Evolutionary conservation across 2,329 filamentous ascomycete species (phyloP).

Genomic region (Fusarium paranaense): DNA sequence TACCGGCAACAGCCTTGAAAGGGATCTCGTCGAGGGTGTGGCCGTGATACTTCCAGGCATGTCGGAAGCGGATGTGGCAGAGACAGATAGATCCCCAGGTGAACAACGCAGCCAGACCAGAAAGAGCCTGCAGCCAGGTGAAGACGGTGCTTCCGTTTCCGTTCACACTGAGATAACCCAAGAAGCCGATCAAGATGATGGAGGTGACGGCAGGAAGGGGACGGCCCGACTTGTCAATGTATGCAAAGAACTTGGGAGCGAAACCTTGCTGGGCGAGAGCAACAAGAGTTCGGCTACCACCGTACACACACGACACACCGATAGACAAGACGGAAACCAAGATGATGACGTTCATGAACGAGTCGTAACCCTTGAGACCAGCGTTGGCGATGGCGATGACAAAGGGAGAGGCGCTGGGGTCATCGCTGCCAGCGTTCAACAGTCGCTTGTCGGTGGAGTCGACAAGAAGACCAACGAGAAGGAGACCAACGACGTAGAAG

Average conservation of each 20-base stretch:
- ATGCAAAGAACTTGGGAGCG: conserved; percentile 67
- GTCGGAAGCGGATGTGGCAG: conserved; percentile 76
- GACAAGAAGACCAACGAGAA: conserved; percentile 64
- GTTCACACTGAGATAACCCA: conserved; percentile 62
- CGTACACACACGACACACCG: conserved; percentile 69
- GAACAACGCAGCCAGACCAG: conserved; percentile 73
- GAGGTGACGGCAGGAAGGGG: conserved; percentile 63
- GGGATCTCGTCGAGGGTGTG: conserved; percentile 75
- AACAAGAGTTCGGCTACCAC: conserved; percentile 68
- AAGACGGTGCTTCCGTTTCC: conserved; percentile 64
- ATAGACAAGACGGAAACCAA: conserved; percentile 69
- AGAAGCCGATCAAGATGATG: conserved; percentile 61
- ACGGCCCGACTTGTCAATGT: conserved; percentile 68
- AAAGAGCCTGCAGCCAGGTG: conserved; percentile 74
- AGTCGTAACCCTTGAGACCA: conserved; percentile 62
- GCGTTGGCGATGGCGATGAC: conserved; percentile 68
- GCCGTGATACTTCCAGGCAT: conserved; percentile 71
- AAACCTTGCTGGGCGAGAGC: conserved; percentile 70
- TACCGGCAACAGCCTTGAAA: conserved; percentile 70
- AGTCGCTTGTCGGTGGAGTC: conserved; percentile 59
- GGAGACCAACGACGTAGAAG: conserved; percentile 66
- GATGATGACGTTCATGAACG: conserved; percentile 71
- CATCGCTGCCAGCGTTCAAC: conserved; percentile 58
- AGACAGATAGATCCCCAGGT: conserved; percentile 78
- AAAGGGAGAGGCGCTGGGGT: conserved; percentile 61